Base-by-base conservation (phyloP, 1,284 basidiomycete species). In the Termitomyces sp. region DNA sequence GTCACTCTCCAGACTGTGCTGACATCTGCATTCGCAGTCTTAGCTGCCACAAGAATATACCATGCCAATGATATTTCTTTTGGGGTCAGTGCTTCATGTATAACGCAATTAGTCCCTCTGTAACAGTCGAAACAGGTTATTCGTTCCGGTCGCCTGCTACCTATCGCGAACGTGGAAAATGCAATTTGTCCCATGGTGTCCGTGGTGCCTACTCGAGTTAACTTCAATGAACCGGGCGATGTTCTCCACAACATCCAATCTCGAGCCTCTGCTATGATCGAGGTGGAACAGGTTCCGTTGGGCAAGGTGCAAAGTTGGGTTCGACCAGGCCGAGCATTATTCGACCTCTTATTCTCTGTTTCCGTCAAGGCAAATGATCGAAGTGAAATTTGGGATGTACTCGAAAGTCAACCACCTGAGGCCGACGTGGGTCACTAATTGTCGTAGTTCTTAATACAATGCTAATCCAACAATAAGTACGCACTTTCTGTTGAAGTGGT, bases 261-360 rank as follows among this genome's bases (percentile, higher is more conserved):
- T 3, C 65, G 66, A 53, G 71, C 75, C 28, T 71, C 71, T 1
- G 67, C 67, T 0, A 65, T 68, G 16, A 66, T 72, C 21, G 68
- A 71, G 33, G 71, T 68, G 53, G 77, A 79, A 60, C 72, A 77
- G 52, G 58, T 76, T 14, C 66, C 76, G 5, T 60, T 79, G 13
- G 68, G 73, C 37, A 68, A 69, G 21, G 68, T 79, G n/a, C 76
- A 78, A 57, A 68, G 63, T 28, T 79, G 76, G 77, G 52, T 78
- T 41, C 63, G 69, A 14, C 72, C 70, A 14, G 70, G 71, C 14
- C 34, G 59, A 40, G 52, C 60, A 3, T 54, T 77, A 10, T 76
- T 79, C 48, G 76, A 78, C 41, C 63, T 70, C 7, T 53, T 79
- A 28, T 78, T 79, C 52, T 78, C 75, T 7, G 64, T 77, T 14